phyloP scores from a whole-genome alignment of 2,329 filamentous ascomycete species.

The Aspergillus tamarii region DNA sequence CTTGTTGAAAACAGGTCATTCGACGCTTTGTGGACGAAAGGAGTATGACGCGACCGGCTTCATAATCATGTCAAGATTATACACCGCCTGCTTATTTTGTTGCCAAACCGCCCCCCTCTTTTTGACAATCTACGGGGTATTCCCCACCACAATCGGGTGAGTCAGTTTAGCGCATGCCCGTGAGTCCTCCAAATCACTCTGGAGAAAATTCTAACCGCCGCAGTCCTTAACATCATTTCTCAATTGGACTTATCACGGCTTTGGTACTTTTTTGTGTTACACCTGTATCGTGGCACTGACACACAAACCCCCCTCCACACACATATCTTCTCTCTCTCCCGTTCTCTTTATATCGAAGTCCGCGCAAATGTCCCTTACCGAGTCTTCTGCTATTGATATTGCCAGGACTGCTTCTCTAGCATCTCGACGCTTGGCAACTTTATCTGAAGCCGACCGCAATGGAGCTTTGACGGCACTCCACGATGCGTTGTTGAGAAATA shows the following conservation, averaged over 20 bases:
- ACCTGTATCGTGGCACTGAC: no score
- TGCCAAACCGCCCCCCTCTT: background rate
- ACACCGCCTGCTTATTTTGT: background rate
- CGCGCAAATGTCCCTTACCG: constrained; percentile 79
- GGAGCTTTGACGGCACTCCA: constrained; percentile 83
- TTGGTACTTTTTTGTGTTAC: background rate
- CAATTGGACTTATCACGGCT: background rate
- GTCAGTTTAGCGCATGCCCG: background rate
- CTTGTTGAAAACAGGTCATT: background rate
- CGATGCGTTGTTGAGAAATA: constrained; percentile 69
- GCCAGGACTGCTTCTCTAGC: constrained; percentile 78
- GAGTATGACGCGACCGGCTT: background rate
- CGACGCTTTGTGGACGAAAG: background rate
- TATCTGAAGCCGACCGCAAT: constrained; percentile 77
- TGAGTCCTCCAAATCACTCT: background rate
- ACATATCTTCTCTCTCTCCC: background rate
- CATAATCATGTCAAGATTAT: background rate
- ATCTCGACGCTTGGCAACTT: constrained; percentile 79
- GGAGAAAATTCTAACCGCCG: background rate
- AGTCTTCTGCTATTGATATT: constrained; percentile 75
- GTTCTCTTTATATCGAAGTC: background rate
- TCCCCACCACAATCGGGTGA: background rate
- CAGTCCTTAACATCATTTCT: background rate
- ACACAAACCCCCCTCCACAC: background rate
- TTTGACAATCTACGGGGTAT: background rate